phyloP scores from a whole-genome alignment of 768 basidiomycete genomes.

The Tremella mesenterica region DNA sequence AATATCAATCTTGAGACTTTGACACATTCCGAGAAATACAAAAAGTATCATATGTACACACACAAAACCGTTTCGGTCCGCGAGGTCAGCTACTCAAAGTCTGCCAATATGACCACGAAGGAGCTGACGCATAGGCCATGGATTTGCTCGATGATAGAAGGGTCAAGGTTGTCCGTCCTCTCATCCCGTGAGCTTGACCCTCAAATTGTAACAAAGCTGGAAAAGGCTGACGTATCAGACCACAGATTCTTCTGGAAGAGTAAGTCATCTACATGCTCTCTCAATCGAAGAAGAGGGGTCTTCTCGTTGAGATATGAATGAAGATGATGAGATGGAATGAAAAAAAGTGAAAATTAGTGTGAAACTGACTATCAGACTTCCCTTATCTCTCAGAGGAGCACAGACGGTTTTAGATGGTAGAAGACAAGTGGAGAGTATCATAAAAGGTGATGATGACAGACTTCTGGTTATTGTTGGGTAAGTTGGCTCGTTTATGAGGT shows the following conservation, averaged over 20 bases:
- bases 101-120: not conserved
- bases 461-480: constrained; percentile 85
- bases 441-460: constrained; percentile 82
- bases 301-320: too few species aligned
- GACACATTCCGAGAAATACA: too few species aligned
- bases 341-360: not conserved
- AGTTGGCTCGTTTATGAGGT: not conserved
- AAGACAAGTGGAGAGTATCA: constrained; percentile 63
- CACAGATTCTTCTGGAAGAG: constrained; percentile 89
- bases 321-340: too few species aligned
- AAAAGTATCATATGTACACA: constrained; percentile 3
- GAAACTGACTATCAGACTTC: constrained; percentile 15
- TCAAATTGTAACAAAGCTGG: not conserved
- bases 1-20: too few species aligned
- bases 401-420: constrained; percentile 86
- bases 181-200: constrained; percentile 56
- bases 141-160: constrained; percentile 74
- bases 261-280: constrained; percentile 17
- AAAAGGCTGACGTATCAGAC: constrained; percentile 39
- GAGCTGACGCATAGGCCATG: constrained; percentile 35
- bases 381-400: constrained; percentile 58
- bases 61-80: constrained; percentile 1
- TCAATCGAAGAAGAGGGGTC: too few species aligned
- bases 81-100: constrained; percentile 8
- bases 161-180: constrained; percentile 73